These are phyloP conservation scores for Mangifera indica DNA, from an alignment of 345 rosid species.

Conservation along the genomic window DNA sequence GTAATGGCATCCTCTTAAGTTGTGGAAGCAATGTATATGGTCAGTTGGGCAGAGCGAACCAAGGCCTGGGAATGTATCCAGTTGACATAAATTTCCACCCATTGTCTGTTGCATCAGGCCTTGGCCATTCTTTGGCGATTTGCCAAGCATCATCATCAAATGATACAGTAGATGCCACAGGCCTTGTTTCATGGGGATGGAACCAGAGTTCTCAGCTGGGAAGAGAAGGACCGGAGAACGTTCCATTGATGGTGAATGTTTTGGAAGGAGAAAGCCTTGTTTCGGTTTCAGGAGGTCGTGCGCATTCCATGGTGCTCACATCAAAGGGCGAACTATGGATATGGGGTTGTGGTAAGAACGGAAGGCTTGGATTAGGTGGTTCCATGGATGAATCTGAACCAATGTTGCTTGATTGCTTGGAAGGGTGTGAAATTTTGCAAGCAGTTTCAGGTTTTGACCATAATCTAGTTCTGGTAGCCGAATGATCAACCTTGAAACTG, in stretches of 20 bases:
- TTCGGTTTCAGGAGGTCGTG: slow-evolving; percentile 71
- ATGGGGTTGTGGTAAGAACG: slow-evolving; percentile 87
- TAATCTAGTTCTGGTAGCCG: slow-evolving; percentile 51
- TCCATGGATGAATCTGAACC: slow-evolving; percentile 71
- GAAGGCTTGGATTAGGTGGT: slow-evolving; percentile 85
- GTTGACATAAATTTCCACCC: slow-evolving; percentile 44
- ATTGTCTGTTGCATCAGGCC: slow-evolving; percentile 63
- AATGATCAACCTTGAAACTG: slow-evolving; percentile 21
- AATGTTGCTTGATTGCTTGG: slow-evolving; percentile 48
- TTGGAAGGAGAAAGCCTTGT: slow-evolving; percentile 46
- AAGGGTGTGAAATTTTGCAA: slow-evolving; percentile 56
- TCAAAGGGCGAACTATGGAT: slow-evolving; percentile 69
- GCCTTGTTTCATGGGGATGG: slow-evolving; percentile 88
- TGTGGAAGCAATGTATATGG: slow-evolving; percentile 83
- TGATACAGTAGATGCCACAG: slow-evolving; percentile 23
- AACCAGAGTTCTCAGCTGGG: slow-evolving; percentile 78
- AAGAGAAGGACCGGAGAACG: slow-evolving; percentile 52
- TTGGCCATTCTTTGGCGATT: slow-evolving; percentile 86
- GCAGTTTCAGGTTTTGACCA: slow-evolving; percentile 82
- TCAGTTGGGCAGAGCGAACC: slow-evolving; percentile 70
- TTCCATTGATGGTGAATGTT: slow-evolving; percentile 52
- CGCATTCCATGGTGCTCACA: slow-evolving; percentile 63
- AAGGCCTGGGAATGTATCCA: slow-evolving; percentile 59
- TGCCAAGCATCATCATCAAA: slow-evolving; percentile 34
- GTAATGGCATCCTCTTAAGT: slow-evolving; percentile 64